A percentile compares a stretch with the other conserved stretches of the same genome.
Evolutionary conservation across 2,329 filamentous ascomycete genomes (phyloP).

Genomic region (Talaromyces sp.): DNA sequence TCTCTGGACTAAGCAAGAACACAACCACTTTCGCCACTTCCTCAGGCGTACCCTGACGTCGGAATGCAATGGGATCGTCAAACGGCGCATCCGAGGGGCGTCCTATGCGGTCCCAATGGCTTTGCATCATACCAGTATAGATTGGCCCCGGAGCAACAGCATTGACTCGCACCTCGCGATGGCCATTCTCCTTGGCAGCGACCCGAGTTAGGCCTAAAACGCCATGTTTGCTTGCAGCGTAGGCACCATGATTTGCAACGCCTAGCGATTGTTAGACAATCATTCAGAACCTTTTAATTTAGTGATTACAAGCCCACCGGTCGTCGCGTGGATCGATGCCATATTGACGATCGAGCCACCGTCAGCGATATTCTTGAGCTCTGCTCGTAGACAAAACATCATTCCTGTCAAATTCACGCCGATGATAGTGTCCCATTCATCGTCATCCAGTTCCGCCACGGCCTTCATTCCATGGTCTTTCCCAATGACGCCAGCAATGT

Average conservation of each 20-base stretch:
- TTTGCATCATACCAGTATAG: not conserved
- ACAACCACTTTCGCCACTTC: not conserved
- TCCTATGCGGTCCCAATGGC: not conserved
- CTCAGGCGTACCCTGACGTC: not conserved
- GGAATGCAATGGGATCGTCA: not conserved
- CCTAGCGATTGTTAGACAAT: not conserved
- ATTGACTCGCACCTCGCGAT: conserved; percentile 2
- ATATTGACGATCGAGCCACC: not conserved
- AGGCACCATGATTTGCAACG: not conserved
- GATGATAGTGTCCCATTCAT: conserved; percentile 8
- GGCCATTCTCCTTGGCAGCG: not conserved
- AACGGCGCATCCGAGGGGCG: not conserved
- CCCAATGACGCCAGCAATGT: not conserved
- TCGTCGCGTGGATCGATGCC: not conserved
- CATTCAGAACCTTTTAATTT: not conserved
- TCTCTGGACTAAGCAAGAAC: conserved; percentile 1
- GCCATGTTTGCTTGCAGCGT: not conserved
- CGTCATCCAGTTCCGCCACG: not conserved
- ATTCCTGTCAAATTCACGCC: not conserved
- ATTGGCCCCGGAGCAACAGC: not conserved
- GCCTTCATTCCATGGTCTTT: not conserved
- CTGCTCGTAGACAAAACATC: conserved; percentile 9
- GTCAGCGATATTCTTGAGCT: not conserved
- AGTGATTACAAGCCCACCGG: not conserved
- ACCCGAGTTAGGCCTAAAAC: not conserved